phyloP scores from a whole-genome alignment of 108 stramenopile genomes.

The Licmophora abbreviata region DNA sequence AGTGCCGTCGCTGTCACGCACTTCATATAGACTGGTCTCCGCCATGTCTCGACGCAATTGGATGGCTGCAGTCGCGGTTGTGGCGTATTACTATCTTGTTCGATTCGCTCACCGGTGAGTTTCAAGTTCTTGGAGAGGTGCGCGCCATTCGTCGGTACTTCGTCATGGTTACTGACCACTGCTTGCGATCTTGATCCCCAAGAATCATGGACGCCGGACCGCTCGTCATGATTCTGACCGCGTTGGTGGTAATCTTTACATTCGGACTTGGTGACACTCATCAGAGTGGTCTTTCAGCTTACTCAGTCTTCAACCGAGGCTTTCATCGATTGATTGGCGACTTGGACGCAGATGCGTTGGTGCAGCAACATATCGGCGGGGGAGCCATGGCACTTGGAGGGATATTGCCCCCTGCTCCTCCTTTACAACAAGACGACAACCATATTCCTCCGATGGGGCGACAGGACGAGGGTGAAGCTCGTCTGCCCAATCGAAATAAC shows the following conservation, averaged over 20 bases:
- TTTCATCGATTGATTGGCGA: slow-evolving; percentile 61
- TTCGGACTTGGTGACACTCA: slow-evolving; percentile 47
- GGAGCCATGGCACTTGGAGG: slow-evolving; percentile 11
- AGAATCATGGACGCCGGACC: slow-evolving; percentile 56
- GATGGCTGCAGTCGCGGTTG: too few species aligned
- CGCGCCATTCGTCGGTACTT: slow-evolving; percentile 1
- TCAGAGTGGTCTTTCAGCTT: slow-evolving; percentile 54
- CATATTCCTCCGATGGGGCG: slow-evolving; percentile 9
- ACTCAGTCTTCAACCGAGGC: slow-evolving; percentile 78
- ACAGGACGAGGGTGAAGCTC: slow-evolving; percentile 4
- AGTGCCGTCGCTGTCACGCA: too few species aligned
- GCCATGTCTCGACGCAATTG: too few species aligned
- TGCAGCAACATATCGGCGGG: slow-evolving; percentile 68
- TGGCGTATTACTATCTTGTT: slow-evolving; percentile 29
- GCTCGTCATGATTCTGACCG: slow-evolving; percentile 51
- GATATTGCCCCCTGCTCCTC: neutral
- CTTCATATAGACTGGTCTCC: too few species aligned
- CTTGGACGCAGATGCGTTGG: slow-evolving; percentile 62
- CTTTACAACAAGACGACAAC: neutral
- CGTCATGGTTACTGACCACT: neutral
- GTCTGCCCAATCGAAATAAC: neutral
- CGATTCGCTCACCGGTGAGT: slow-evolving; percentile 23
- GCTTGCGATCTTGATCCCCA: neutral
- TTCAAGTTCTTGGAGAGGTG: too few species aligned
- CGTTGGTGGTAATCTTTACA: slow-evolving; percentile 50